Base-by-base conservation (phyloP, 345 rosid species). In the Salix dunnii region DNA sequence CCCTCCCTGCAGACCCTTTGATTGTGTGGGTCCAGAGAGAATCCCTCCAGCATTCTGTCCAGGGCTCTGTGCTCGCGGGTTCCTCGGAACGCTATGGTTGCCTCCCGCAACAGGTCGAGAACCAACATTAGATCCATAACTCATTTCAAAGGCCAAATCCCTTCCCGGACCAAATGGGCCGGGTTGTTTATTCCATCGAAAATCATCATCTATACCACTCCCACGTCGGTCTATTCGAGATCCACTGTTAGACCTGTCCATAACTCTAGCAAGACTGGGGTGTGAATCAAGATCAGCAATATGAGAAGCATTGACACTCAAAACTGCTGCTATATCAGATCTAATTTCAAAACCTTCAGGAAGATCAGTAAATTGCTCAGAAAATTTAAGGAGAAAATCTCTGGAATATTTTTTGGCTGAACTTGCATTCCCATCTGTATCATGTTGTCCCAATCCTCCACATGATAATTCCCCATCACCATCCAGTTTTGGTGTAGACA, bases 331-430 rank as follows among this genome's bases (percentile, higher is more conserved):
- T 70, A 90, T 77, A 68, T 91, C 95, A 31, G 91, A 14, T 35
- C 82, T 40, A 74, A 87, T 68, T 36, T 80, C 88, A 81, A 96
- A 91, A 30, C 88, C 87, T 70, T 83, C 84, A 2, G 97, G 99
- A 74, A 91, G 97, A 78, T 83, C 83, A 82, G 87, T 82, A 82
- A 84, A 92, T 80, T 89, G 83, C 17, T 90, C 92, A 4, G 90
- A 78, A 82, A 92, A 96, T 83, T 89, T 94, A 70, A 94, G 82
- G 13, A 92, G 94, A 83, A 96, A 96, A 85, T 96, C 98, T 71
- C 98, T 88, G 28, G 99, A 96, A 85, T 96, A 96, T 71, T 89
- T 94, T 89, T 91, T 93, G 43, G 79, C 85, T 58, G 81, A 68
- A 77, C 80, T 82, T 69, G 73, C 82, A 82, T 77, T 79, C 42